phyloP scores from a whole-genome alignment of 2,329 filamentous ascomycete genomes.

The Hypoxylon sp. region DNA sequence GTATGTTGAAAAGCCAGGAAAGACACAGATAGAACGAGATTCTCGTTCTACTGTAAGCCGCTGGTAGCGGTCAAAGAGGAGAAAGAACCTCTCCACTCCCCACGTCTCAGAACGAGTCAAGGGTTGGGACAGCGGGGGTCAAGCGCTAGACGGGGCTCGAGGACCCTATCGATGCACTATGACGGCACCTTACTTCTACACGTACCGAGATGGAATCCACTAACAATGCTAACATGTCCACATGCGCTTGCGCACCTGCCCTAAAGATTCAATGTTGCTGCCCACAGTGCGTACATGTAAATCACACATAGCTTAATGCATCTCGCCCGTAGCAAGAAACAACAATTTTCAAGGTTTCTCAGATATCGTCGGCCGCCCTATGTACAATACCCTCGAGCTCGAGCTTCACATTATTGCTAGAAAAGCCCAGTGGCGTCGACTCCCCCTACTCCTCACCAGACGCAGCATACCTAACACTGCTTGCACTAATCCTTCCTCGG shows the following conservation, averaged over 20 bases:
- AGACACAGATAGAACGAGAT: background rate
- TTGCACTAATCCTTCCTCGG: constrained; percentile 1
- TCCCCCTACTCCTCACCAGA: background rate
- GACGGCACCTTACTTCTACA: constrained; percentile 31
- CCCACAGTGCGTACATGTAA: background rate
- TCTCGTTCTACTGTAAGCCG: constrained; percentile 4
- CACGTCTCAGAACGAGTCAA: constrained; percentile 10
- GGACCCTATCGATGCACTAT: constrained; percentile 34
- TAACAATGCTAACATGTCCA: constrained; percentile 17
- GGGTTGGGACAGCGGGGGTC: constrained; percentile 23
- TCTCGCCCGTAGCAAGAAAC: background rate
- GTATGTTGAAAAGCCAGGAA: background rate
- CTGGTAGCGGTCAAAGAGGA: constrained; percentile 17
- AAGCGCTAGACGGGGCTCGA: constrained; percentile 2
- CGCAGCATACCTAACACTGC: background rate
- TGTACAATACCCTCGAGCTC: background rate
- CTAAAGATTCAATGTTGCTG: background rate
- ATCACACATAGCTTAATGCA: background rate
- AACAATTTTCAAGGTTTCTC: background rate
- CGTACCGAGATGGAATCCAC: constrained; percentile 14
- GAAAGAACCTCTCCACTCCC: background rate
- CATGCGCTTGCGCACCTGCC: constrained; percentile 10
- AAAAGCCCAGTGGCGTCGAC: background rate
- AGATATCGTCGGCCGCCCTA: background rate
- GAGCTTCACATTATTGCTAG: background rate